Base-by-base conservation (phyloP, 208 protist genomes). In the Trypanosoma scelopori region DNA sequence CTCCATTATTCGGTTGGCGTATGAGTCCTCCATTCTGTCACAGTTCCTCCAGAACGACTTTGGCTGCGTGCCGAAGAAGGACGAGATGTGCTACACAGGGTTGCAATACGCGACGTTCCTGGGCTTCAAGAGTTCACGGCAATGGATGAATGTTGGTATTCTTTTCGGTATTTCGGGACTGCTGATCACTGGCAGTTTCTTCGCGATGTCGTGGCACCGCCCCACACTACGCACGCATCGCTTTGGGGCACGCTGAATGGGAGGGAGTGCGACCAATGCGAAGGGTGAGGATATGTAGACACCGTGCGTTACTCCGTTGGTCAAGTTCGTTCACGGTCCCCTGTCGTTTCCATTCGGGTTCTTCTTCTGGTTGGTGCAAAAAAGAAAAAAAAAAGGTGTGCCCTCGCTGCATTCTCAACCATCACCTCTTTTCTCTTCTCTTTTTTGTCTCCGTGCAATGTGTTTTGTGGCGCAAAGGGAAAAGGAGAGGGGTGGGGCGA, bases 11-110 rank as follows among this genome's bases (percentile, higher is more conserved):
- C 79, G 83, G 16, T 62, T 89, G 20, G 77, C 72, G 20, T 89
- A 78, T 65, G 83, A 89, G 48, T 84, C 76, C 0, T 72, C 70
- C 42, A 75, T 90, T 41, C 20, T 87, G 16, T 83, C 77, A 18
- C 71, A 85, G 50, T 90, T 90, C 23, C 30, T 63, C 1, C 75
- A 57, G 13, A 65, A 60, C 22, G 65, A 74, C 13, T 90, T 90
- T 52, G 84, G 75, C 15, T 90, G 80, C 35, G 46, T 48, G 5
- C 23, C 48, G 20, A 27, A 20, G 6, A 62, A 47, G 16, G 28
- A 45, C 2, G 53, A 23, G 15, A 49, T 56, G 52, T 90, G 78
- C 65, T 82, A 87, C 69, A 90, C 80, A 5, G 84, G 84, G 22
- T 49, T 51, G 5, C 67, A 82, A 25, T 90, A 87, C 67, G 74